Evolutionary conservation across 148 eudicot species (phyloP), one percentile per base, ranked within the genome.

Genomic region (Euryodendron excelsum): DNA sequence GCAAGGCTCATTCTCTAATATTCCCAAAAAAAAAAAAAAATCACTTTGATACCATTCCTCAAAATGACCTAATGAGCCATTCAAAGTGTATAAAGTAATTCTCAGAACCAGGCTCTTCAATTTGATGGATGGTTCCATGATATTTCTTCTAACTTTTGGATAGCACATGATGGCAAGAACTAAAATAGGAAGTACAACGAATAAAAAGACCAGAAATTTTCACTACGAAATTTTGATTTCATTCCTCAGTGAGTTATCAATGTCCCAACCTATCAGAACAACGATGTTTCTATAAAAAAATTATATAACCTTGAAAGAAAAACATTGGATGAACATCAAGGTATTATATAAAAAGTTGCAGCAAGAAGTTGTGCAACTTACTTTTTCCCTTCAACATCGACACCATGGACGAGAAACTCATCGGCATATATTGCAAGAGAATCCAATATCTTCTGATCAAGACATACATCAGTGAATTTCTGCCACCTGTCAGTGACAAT

Each of bases 361-460:
- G 47, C 47, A 77, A 79, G 37, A 34, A 30, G 50, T 37, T 1
- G 15, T 2, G n/a, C 20, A 27, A 86, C 89, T 79, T 85, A 93
- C 99, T 86, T 93, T 93, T 96, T 96, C 84, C 99, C 99, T 89
- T 96, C 99, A 56, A 96, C 98, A 70, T 96, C 99, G 69, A 96
- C 99, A 60, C 99, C 99, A 82, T 96, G 99, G 73, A 96, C 98
- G 78, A 96, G 91, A 86, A 96, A 96, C 80, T 96, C 99, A 82
- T 96, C 95, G 59, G 99, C 95, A 84, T 88, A 91, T 14, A 25
- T 68, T n/a, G 98, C 91, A 78, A 96, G 97, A 85, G 86, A 88
- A 69, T 87, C 84, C 87, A 96, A 69, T 63, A 96, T 87, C 48
- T 84, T 80, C 78, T 88, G 83, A 63, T 91, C 92, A 63, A 96